Evolutionary conservation across 2,329 filamentous ascomycete genomes (phyloP), one percentile per base, ranked within the genome.

Genomic region (Exophiala spinifera): DNA sequence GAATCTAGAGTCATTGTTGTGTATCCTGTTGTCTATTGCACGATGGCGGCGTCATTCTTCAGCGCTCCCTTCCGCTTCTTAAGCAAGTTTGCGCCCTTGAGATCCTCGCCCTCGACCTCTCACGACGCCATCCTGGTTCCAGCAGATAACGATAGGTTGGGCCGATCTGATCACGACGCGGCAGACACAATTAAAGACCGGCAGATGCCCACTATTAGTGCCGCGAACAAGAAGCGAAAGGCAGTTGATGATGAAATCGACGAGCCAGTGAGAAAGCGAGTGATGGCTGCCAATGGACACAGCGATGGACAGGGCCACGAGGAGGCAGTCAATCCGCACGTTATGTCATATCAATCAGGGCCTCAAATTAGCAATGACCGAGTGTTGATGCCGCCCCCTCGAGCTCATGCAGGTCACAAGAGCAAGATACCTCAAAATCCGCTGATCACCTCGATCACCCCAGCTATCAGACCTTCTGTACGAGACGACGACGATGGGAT

Each of bases 311-410:
- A 42, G 44, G 23, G 17, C 39, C 23, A 13, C 11, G 20, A 46
- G 3, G 13, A 25, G 11, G 15, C 39, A 25, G 21, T 49, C 17
- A 14, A 15, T 34, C 25, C 39, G 40, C n/a, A 10, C 20, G 42
- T n/a, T 10, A 21, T 28, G 19, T 44, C 23, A n/a, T n/a, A 14
- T 15, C 42, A 23, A 14, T 20, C 19, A n/a, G 28, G 19, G 21
- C 21, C 42, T 8, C 36, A 51, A 20, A 46, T 49, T 3, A 46
- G 55, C 3, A n/a, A 44, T 15, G 56, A 61, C 31, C 53, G 59
- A 25, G 36, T 44, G 3, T 44, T 63, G 39, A 63, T 63, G 61
- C 61, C 61, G 17, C 61, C 61, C 37, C 61, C 61, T 44, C 23
- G 53, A 23, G 57, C 57, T 13, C 55, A 49, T 3, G 36, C 37